Percentiles rank a stretch among this genome's conserved stretches.
phyloP scores from a whole-genome alignment of 2,329 filamentous ascomycete genomes.

The Magnaporthiopsis poae region DNA sequence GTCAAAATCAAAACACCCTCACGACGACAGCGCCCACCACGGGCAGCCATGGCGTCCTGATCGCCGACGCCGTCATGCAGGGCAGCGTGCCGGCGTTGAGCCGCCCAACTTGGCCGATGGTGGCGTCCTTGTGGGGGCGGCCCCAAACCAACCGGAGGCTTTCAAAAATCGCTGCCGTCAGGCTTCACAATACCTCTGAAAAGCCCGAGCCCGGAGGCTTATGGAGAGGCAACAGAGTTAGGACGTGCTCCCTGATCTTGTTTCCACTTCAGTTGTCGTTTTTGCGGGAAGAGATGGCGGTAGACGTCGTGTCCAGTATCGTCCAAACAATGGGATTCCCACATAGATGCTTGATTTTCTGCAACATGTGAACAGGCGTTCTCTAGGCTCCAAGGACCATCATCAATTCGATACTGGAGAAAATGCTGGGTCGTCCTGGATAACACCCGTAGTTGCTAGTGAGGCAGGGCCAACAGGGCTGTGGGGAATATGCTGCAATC shows the following conservation, averaged over 20 bases:
- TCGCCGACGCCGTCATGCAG: neutral
- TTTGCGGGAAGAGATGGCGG: constrained; percentile 40
- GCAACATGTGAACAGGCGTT: neutral
- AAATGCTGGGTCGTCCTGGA: neutral
- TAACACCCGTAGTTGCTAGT: neutral
- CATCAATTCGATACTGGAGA: neutral
- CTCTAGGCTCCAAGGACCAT: neutral
- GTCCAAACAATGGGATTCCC: neutral
- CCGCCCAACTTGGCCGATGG: neutral
- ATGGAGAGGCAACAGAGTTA: neutral
- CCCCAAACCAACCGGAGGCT: neutral
- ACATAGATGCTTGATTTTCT: neutral
- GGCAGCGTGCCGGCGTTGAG: neutral
- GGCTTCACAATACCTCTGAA: too few species aligned
- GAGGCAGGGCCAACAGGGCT: neutral
- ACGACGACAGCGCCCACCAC: neutral
- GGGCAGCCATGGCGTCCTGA: too few species aligned
- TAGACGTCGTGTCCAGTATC: constrained; percentile 47
- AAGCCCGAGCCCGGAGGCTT: too few species aligned
- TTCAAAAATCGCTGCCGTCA: too few species aligned
- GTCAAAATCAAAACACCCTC: neutral
- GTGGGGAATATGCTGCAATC: neutral
- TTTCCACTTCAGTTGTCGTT: constrained; percentile 14
- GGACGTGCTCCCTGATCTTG: neutral
- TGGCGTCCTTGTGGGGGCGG: neutral